phyloP scores from a whole-genome alignment of 2,329 filamentous ascomycete species.

The Paecilomyces formosus region DNA sequence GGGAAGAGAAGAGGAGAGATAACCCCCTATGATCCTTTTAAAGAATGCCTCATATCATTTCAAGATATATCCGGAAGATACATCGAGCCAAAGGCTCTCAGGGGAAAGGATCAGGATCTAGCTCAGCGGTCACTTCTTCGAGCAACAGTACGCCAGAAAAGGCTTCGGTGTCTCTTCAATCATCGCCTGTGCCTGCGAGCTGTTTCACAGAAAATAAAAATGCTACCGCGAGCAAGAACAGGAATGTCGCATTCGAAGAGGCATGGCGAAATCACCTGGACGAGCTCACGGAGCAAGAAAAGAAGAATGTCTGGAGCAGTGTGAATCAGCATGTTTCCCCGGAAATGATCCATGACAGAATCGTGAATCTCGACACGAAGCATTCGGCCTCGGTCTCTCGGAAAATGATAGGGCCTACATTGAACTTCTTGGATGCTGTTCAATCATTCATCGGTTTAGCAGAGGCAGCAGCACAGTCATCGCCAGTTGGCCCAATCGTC shows the following conservation, averaged over 20 bases:
- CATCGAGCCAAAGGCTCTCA: neutral
- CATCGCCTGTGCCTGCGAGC: neutral
- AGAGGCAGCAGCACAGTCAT: constrained; percentile 3
- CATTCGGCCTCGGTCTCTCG: neutral
- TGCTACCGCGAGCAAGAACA: constrained; percentile 1
- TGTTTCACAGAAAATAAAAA: neutral
- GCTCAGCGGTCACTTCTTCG: neutral
- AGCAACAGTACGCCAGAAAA: constrained; percentile 6
- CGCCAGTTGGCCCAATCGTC: constrained; percentile 4
- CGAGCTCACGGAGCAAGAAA: constrained; percentile 3
- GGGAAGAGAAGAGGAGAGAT: neutral
- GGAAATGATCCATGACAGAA: constrained; percentile 1
- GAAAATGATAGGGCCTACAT: neutral
- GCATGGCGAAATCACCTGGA: constrained; percentile 6
- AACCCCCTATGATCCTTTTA: neutral
- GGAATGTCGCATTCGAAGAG: constrained; percentile 6
- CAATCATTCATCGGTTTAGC: constrained; percentile 5
- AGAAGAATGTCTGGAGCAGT: constrained; percentile 2
- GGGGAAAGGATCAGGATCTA: no score
- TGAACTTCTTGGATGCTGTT: constrained; percentile 2
- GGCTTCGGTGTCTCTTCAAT: neutral
- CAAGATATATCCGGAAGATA: neutral
- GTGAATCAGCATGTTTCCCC: neutral
- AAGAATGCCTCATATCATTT: neutral
- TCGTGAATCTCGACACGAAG: constrained; percentile 4